Conservation (phyloP, 2,329 filamentous ascomycete species). For the Bipolaris victoriae region DNA sequence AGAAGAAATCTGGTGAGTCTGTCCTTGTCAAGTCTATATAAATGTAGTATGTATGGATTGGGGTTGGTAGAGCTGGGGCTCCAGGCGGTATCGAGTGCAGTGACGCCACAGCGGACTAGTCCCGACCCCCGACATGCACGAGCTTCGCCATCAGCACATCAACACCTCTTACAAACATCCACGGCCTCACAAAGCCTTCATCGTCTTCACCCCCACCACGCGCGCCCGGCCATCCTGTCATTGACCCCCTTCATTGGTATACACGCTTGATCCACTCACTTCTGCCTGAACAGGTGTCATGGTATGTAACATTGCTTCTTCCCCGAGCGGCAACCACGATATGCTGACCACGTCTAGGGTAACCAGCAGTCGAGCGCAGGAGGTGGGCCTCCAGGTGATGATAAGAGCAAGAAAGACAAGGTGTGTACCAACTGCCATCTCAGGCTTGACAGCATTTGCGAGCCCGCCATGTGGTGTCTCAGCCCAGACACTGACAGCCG, state of each 20-base stretch:
- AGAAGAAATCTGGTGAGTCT: constrained; percentile 43
- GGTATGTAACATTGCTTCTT: constrained; percentile 35
- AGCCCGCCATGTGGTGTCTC: constrained; percentile 9
- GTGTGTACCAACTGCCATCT: constrained; percentile 30
- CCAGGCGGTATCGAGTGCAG: constrained; percentile 19
- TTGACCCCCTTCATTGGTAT: not conserved
- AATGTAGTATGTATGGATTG: constrained; percentile 20
- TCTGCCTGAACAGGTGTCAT: constrained; percentile 37
- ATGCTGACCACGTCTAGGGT: constrained; percentile 63
- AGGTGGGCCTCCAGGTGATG: constrained; percentile 70
- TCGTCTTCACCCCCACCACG: constrained; percentile 19
- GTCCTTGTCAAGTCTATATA: constrained; percentile 17
- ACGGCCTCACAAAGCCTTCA: constrained; percentile 22
- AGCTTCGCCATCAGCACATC: constrained; percentile 36
- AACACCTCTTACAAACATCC: constrained; percentile 44
- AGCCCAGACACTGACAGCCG: constrained; percentile 9
- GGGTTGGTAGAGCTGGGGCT: constrained; percentile 30
- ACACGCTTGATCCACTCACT: not conserved
- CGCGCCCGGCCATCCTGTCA: constrained; percentile 3
- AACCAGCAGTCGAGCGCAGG: constrained; percentile 89
- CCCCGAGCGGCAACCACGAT: constrained; percentile 25
- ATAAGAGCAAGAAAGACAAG: constrained; percentile 88
- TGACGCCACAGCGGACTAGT: constrained; percentile 31
- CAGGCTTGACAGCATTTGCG: not conserved
- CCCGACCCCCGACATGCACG: constrained; percentile 20